These are phyloP conservation scores for Aspergillus campestris DNA, from an alignment of 495 filamentous ascomycete genomes.

Conservation along the genomic window DNA sequence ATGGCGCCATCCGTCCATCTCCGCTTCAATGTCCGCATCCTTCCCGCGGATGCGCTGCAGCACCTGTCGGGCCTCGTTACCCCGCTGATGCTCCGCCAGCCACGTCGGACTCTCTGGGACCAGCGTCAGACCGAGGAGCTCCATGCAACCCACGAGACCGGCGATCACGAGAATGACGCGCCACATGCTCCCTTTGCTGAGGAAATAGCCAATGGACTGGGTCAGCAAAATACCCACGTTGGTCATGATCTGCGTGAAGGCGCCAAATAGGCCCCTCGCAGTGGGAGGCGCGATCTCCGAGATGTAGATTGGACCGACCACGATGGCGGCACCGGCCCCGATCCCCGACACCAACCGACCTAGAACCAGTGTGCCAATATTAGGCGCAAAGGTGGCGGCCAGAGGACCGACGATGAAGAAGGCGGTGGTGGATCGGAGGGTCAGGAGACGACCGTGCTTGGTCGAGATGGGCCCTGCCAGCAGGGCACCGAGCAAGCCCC, in stretches of 20 bases:
- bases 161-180: slow-evolving; percentile 71
- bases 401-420: slow-evolving; percentile 71
- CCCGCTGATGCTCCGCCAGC: slow-evolving; percentile 61
- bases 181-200: slow-evolving; percentile 72
- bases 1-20: slow-evolving; percentile 56
- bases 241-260: slow-evolving; percentile 87
- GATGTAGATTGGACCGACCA: slow-evolving; percentile 94
- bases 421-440: slow-evolving; percentile 62
- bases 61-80: slow-evolving; percentile 50
- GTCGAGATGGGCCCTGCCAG: slow-evolving; percentile 65
- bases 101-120: slow-evolving; percentile 82
- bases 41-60: slow-evolving; percentile 68
- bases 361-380: slow-evolving; percentile 56
- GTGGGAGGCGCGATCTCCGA: slow-evolving; percentile 77
- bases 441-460: slow-evolving; percentile 58
- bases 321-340: slow-evolving; percentile 77
- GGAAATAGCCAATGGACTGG: slow-evolving; percentile 77
- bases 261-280: slow-evolving; percentile 78
- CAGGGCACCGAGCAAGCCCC: slow-evolving; percentile 78
- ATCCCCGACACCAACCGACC: slow-evolving; percentile 76
- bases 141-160: slow-evolving; percentile 54
- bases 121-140: slow-evolving; percentile 57
- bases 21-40: slow-evolving; percentile 60
- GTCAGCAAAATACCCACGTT: slow-evolving; percentile 86
- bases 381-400: slow-evolving; percentile 60